Conservation (phyloP, 306 rosid species). For the Ammopiptanthus mongolicus region DNA sequence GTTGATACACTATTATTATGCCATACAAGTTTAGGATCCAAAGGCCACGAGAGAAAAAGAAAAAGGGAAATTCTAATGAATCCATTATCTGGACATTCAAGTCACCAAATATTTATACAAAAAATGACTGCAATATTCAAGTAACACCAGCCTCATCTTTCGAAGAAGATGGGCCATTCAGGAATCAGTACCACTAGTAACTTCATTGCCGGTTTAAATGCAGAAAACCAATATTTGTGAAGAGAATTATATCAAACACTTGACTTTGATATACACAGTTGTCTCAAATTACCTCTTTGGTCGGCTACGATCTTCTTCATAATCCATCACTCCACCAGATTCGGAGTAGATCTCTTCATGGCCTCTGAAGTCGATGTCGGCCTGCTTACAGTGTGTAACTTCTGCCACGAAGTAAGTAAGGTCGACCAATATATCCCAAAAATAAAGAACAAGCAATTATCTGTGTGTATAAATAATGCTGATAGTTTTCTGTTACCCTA, state of each 20-base stretch:
- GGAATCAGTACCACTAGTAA: neutral
- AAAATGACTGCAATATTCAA: neutral
- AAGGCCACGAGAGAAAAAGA: neutral
- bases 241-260: conserved; percentile 3
- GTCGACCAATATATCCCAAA: conserved; percentile 79
- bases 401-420: conserved; percentile 99
- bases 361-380: conserved; percentile 90
- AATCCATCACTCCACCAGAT: conserved; percentile 99
- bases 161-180: neutral
- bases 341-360: conserved; percentile 98
- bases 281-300: conserved; percentile 72
- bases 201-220: neutral
- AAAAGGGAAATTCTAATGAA: neutral
- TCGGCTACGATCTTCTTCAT: conserved; percentile 93
- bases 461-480: neutral
- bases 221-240: neutral
- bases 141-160: neutral
- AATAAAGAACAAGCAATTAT: conserved; percentile 15
- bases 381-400: conserved; percentile 99
- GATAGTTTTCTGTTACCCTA: neutral
- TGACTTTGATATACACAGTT: neutral
- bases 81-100: neutral
- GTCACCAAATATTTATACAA: neutral
- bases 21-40: neutral
- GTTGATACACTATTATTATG: neutral